phyloP scores from a whole-genome alignment of 2,329 filamentous ascomycete species.

The Phialophora expanda region DNA sequence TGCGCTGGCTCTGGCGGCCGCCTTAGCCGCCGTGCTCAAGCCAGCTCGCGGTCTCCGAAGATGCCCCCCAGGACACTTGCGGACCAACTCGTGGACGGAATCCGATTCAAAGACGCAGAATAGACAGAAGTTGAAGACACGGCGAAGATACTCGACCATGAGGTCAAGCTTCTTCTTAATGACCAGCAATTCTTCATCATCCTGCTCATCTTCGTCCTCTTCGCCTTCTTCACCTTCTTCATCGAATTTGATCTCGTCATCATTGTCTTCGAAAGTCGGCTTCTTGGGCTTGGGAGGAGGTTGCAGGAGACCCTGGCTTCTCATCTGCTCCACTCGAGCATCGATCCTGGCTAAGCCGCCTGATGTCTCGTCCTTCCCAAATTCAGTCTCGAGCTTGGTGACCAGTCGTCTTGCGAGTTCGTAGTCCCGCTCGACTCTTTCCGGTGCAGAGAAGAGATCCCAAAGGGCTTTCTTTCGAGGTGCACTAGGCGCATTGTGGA shows the following conservation, averaged over 20 bases:
- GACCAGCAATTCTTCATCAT: slow-evolving; percentile 84
- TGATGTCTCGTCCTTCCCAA: slow-evolving; percentile 68
- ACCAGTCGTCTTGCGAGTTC: slow-evolving; percentile 81
- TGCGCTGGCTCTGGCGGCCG: slow-evolving; percentile 83
- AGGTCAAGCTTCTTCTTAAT: slow-evolving; percentile 98
- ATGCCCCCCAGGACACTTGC: slow-evolving; percentile 97
- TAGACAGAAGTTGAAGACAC: slow-evolving; percentile 99
- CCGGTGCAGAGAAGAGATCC: slow-evolving; percentile 94
- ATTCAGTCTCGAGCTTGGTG: slow-evolving; percentile 81
- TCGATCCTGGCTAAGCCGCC: slow-evolving; percentile 82
- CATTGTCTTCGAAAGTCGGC: slow-evolving; percentile 55
- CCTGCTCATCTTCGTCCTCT: slow-evolving; percentile 77
- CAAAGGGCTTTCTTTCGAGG: slow-evolving; percentile 94
- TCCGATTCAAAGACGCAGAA: slow-evolving; percentile 99
- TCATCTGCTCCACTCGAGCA: slow-evolving; percentile 81
- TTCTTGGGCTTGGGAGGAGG: slow-evolving; percentile 61
- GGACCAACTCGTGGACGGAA: slow-evolving; percentile 90
- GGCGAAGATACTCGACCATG: slow-evolving; percentile 91
- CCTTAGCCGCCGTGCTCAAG: slow-evolving; percentile 79
- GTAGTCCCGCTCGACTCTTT: slow-evolving; percentile 89
- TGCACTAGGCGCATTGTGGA: slow-evolving; percentile 85
- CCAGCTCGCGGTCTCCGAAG: slow-evolving; percentile 87
- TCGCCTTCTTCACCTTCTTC: slow-evolving; percentile 80
- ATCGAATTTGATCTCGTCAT: slow-evolving; percentile 58
- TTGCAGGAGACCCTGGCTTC: slow-evolving; percentile 76